Evolutionary conservation across 2,329 filamentous ascomycete species (phyloP).

Genomic region (Tolypocladium sp.): DNA sequence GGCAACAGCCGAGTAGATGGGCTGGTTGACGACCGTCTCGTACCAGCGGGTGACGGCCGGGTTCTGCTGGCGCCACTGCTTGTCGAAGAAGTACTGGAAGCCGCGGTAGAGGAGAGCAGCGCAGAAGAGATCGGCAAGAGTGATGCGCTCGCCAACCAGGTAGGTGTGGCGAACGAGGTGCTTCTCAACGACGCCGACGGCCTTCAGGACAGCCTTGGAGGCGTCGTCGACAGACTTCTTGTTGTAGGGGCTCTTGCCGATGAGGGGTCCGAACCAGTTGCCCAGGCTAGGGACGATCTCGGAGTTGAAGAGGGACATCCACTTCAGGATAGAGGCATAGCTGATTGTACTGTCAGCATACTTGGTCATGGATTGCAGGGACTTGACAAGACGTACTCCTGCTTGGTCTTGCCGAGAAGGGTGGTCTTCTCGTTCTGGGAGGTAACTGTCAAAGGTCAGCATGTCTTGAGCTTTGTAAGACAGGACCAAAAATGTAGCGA

Average conservation of each 20-base stretch:
- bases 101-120: constrained; percentile 72
- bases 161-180: constrained; percentile 91
- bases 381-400: constrained; percentile 60
- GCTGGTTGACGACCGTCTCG: constrained; percentile 86
- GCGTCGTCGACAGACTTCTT: constrained; percentile 91
- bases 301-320: constrained; percentile 93
- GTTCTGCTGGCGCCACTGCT: constrained; percentile 73
- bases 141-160: constrained; percentile 95
- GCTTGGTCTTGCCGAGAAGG: constrained; percentile 98
- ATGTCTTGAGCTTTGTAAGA: neutral
- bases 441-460: constrained; percentile 58
- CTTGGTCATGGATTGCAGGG: neutral
- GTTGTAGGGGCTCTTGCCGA: constrained; percentile 82
- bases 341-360: constrained; percentile 20
- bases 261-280: constrained; percentile 78
- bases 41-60: constrained; percentile 90
- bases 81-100: constrained; percentile 92
- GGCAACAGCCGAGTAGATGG: constrained; percentile 76
- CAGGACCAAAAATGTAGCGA: neutral
- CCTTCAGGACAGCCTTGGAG: constrained; percentile 59
- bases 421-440: constrained; percentile 99
- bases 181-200: constrained; percentile 66
- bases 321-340: constrained; percentile 94
- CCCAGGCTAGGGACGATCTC: constrained; percentile 69
- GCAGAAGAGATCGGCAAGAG: constrained; percentile 87